phyloP scores from a whole-genome alignment of 805 yeast species.

The Starmerella riodocensis region DNA sequence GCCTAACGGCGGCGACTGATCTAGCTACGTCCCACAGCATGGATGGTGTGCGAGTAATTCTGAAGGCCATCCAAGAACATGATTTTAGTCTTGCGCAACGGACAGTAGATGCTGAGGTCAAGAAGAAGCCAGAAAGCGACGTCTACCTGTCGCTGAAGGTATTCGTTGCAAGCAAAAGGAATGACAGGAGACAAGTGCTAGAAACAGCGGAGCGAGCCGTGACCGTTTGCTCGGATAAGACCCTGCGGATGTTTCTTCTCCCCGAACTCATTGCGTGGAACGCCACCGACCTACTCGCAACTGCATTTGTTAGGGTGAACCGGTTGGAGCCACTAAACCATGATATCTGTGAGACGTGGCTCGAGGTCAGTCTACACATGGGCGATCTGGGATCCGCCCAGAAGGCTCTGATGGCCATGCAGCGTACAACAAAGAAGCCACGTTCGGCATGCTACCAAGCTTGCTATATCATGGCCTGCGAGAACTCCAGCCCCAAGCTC shows the following conservation, averaged over 20 bases:
- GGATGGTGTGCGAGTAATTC: conserved; percentile 15
- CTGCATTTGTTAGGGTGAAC: conserved; percentile 20
- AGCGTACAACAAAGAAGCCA: conserved; percentile 17
- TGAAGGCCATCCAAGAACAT: conserved; percentile 38
- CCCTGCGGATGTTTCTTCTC: conserved; percentile 22
- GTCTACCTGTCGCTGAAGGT: conserved; percentile 30
- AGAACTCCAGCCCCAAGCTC: conserved; percentile 38
- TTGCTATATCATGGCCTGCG: conserved; percentile 35
- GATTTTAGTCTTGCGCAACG: conserved; percentile 42
- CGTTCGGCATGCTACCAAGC: conserved; percentile 19
- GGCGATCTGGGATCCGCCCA: conserved; percentile 18
- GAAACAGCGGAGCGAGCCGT: conserved; percentile 16
- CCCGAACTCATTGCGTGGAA: conserved; percentile 19
- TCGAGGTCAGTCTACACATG: conserved; percentile 13
- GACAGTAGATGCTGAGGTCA: conserved; percentile 36
- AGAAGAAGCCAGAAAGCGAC: conserved; percentile 44
- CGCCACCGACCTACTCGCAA: conserved; percentile 24
- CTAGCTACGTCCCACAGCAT: conserved; percentile 1
- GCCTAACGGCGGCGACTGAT: too few relatives aligned
- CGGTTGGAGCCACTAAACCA: conserved; percentile 15
- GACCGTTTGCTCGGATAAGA: conserved; percentile 8
- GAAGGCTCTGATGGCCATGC: conserved; percentile 21
- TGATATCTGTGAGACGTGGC: conserved; percentile 20
- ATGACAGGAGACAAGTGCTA: conserved; percentile 9
- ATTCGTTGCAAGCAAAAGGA: conserved; percentile 6